These are phyloP conservation scores for Taiozyma sp. DNA, from an alignment of 1,139 yeast species.

Conservation along the genomic window DNA sequence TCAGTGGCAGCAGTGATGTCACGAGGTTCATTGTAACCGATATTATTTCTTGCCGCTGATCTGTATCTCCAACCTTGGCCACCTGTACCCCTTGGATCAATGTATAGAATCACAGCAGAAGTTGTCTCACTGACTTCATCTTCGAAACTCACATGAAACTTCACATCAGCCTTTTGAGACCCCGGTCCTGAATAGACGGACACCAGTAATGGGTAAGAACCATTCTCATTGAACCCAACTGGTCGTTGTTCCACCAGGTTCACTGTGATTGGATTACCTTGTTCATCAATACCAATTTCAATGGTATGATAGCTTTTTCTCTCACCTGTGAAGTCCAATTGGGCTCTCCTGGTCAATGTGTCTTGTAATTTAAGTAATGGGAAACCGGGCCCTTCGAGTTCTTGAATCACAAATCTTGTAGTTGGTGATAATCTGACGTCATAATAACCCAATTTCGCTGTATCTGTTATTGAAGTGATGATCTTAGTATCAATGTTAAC, in stretches of 20 bases:
- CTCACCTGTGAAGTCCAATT: conserved; percentile 41
- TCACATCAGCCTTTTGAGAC: conserved; percentile 53
- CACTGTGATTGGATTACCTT: conserved; percentile 32
- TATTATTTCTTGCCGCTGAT: conserved; percentile 50
- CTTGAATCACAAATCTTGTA: conserved; percentile 48
- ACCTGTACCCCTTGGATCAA: conserved; percentile 88
- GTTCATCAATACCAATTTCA: conserved; percentile 31
- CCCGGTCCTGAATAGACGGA: conserved; percentile 88
- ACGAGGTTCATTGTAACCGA: conserved; percentile 74
- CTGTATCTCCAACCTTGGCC: conserved; percentile 68
- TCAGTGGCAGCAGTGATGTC: conserved; percentile 62
- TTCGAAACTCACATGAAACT: conserved; percentile 52
- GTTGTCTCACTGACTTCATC: conserved; percentile 54
- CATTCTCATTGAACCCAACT: conserved; percentile 46
- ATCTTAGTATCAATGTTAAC: conserved; percentile 29
- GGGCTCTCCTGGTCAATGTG: conserved; percentile 4
- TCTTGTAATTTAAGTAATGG: conserved; percentile 48
- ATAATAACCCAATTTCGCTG: conserved; percentile 51
- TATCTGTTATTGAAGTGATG: conserved; percentile 41
- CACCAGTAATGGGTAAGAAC: conserved; percentile 66
- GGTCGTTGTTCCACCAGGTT: conserved; percentile 69
- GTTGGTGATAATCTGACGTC: conserved; percentile 45
- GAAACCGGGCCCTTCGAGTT: conserved; percentile 62
- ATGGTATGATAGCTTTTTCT: conserved; percentile 41
- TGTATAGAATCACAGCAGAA: conserved; percentile 60